Conservation (phyloP, 495 filamentous ascomycete species). For the Pyrenula aspistea region DNA sequence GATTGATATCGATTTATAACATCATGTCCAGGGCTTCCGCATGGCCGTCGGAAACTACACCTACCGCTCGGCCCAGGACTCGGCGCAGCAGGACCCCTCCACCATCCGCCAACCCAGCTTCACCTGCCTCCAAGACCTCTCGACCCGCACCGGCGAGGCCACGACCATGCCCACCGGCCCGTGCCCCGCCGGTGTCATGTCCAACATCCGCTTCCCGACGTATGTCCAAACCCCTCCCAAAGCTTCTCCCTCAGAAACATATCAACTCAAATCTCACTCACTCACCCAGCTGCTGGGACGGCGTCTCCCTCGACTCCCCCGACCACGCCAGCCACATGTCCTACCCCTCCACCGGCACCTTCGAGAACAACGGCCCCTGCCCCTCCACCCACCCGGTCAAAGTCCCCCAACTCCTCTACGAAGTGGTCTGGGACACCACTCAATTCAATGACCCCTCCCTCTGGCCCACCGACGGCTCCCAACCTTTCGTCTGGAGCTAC, state of each 20-base stretch:
- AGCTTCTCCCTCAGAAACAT: not conserved
- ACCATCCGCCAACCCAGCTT: not conserved
- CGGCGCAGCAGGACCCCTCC: slow-evolving; percentile 27
- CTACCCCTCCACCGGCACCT: slow-evolving; percentile 23
- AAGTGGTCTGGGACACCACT: slow-evolving; percentile 37
- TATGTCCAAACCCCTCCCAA: slow-evolving; percentile 4
- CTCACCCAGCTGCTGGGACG: slow-evolving; percentile 35
- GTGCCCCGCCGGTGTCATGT: slow-evolving; percentile 38
- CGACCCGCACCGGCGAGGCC: not conserved
- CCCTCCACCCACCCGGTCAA: slow-evolving; percentile 33
- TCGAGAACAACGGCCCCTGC: slow-evolving; percentile 28
- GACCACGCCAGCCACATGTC: slow-evolving; percentile 38
- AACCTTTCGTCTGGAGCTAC: slow-evolving; percentile 35
- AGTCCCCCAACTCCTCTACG: slow-evolving; percentile 39
- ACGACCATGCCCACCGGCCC: slow-evolving; percentile 31
- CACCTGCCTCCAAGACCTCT: not conserved
- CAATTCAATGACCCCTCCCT: slow-evolving; percentile 23
- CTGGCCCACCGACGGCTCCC: slow-evolving; percentile 27
- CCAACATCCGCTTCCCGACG: slow-evolving; percentile 38
- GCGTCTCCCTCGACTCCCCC: slow-evolving; percentile 38
- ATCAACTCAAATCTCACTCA: not conserved
- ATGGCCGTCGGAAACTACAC: slow-evolving; percentile 38
- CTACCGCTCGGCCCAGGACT: slow-evolving; percentile 21
- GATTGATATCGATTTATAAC: not conserved
- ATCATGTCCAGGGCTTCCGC: slow-evolving; percentile 29